Evolutionary conservation across 1,284 basidiomycete genomes (phyloP).

Genomic region (Pseudozyma thailandica): DNA sequence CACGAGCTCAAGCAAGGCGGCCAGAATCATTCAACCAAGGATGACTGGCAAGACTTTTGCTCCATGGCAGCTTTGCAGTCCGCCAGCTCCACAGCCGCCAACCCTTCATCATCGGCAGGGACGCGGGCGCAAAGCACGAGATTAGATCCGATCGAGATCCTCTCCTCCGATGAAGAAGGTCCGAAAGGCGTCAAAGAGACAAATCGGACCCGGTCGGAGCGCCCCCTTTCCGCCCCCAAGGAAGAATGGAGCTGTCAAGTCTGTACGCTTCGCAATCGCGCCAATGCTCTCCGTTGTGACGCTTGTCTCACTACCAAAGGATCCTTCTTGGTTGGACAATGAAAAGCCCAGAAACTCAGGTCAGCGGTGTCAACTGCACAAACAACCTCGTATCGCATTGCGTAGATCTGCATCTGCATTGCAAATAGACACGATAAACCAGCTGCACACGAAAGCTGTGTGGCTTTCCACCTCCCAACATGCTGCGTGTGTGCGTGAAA

Average conservation of each 20-base stretch:
- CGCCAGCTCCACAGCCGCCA: slow-evolving; percentile 6
- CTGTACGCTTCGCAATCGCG: slow-evolving; percentile 41
- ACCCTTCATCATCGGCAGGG: not conserved
- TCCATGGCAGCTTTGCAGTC: slow-evolving; percentile 10
- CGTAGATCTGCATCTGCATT: no score
- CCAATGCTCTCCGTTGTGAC: slow-evolving; percentile 16
- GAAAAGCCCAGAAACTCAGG: not conserved
- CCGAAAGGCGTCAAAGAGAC: not conserved
- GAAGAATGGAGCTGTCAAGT: slow-evolving; percentile 31
- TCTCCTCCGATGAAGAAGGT: slow-evolving; percentile 34
- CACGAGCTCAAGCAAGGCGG: slow-evolving; percentile 43
- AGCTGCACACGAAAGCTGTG: not conserved
- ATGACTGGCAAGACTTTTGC: slow-evolving; percentile 47
- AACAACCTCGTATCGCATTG: not conserved
- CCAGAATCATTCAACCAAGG: slow-evolving; percentile 17
- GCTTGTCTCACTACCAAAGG: slow-evolving; percentile 33
- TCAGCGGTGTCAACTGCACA: not conserved
- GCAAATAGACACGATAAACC: no score
- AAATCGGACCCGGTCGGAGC: not conserved
- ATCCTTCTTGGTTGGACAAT: slow-evolving; percentile 23
- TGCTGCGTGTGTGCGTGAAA: not conserved
- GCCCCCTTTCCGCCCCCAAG: not conserved
- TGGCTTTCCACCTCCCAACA: no score
- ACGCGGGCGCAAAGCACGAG: slow-evolving; percentile 3
- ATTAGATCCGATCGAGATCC: slow-evolving; percentile 25